Base-by-base conservation (phyloP, 2,329 filamentous ascomycete species). In the Beauveria asiatica region DNA sequence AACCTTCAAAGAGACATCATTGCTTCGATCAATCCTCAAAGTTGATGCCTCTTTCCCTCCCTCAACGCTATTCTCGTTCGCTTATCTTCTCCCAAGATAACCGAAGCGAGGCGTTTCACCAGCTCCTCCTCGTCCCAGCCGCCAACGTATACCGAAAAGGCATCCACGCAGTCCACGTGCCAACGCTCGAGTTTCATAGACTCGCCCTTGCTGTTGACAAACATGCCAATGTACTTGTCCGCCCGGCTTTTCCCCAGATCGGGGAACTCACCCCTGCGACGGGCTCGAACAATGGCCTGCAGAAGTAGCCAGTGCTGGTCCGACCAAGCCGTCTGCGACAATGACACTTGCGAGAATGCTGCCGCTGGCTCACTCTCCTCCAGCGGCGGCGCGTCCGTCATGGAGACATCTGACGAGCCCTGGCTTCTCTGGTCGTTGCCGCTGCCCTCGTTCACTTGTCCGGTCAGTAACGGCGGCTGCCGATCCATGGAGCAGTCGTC, bases 131-230 rank as follows among this genome's bases (percentile, higher is more conserved):
- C 81, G 23, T 78, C 76, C 81, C 81, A 84, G 10, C 72, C 75
- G 19, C 76, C 76, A 3, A 82, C 74, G 61, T 78, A 73, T 13
- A 67, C 67, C 60, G 70, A 71, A 65, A 84, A 85, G 3, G 78
- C 81, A 61, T 83, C 78, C 25, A 84, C 75, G 58, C 83, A 76
- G 61, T 85, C 82, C 19, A 84, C 69, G 62, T 85, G 83, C 82
- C 82, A 84, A 60, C 73, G 67, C 69, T 83, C 76, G 19, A 85
- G 71, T 23, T 72, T 63, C 71, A 85, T 72, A 5, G 70, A 69
- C 67, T 77, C 73, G 50, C 75, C 78, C 41, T 78, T 75, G 30
- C 78, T 76, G 25, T 69, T 67, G 60, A 84, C 77, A 27, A 72
- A 74, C 66, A 78, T 80, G 60, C 81, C 80, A 2, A 83, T 70